A percentile compares a stretch with the other conserved stretches of the same genome.
Conservation (phyloP, 345 rosid genomes). For the Firmiana major region DNA sequence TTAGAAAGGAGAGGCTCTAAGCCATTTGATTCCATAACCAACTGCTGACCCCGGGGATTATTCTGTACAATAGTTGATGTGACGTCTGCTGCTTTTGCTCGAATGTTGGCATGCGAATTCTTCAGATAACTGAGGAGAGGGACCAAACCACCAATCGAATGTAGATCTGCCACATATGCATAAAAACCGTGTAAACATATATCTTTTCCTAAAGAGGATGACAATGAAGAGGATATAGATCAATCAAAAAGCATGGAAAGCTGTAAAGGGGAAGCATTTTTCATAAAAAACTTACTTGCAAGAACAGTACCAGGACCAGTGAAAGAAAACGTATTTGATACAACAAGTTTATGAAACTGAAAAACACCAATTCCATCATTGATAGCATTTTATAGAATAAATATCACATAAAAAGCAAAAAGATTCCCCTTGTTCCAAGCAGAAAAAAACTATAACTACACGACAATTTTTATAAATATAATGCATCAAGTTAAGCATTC, state of each 20-base stretch:
- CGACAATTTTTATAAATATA: neutral
- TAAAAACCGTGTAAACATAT: neutral
- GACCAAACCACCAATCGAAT: constrained; percentile 80
- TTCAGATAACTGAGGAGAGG: constrained; percentile 75
- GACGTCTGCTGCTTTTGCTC: constrained; percentile 89
- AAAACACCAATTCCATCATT: neutral
- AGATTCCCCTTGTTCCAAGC: neutral
- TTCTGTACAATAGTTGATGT: constrained; percentile 81
- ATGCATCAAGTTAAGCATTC: neutral
- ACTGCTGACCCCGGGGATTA: constrained; percentile 76
- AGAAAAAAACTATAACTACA: neutral
- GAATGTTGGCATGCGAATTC: constrained; percentile 63
- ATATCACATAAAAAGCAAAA: neutral
- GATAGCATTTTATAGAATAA: neutral
- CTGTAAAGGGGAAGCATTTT: neutral
- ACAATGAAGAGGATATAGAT: neutral
- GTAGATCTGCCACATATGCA: constrained; percentile 54
- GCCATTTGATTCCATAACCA: constrained; percentile 95
- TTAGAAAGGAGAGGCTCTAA: constrained; percentile 67
- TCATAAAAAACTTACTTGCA: neutral
- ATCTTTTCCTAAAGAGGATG: neutral
- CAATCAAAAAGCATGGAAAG: neutral
- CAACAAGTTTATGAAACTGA: neutral
- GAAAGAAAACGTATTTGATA: neutral
- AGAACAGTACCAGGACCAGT: neutral